These are phyloP conservation scores for Suillus tomentosus DNA, from an alignment of 768 basidiomycete genomes.

Conservation along the genomic window DNA sequence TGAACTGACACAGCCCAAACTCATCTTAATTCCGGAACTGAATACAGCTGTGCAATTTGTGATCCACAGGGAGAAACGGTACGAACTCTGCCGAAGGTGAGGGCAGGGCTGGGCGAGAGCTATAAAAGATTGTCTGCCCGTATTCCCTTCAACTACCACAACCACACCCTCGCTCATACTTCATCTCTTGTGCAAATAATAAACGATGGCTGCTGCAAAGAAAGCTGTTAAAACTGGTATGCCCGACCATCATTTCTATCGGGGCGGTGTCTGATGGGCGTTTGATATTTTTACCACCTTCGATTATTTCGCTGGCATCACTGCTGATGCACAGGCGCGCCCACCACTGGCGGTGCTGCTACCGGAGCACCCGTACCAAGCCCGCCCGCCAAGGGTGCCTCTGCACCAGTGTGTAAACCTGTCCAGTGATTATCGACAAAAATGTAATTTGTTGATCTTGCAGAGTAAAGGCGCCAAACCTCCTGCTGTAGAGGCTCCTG, in stretches of 20 bases:
- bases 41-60: background rate
- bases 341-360: slow-evolving; percentile 10
- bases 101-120: slow-evolving; percentile 28
- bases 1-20: slow-evolving; percentile 11
- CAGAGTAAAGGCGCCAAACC: slow-evolving; percentile 24
- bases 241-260: slow-evolving; percentile 16
- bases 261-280: background rate
- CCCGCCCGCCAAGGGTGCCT: background rate
- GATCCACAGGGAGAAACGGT: slow-evolving; percentile 13
- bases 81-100: slow-evolving; percentile 25
- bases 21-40: slow-evolving; percentile 4
- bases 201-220: slow-evolving; percentile 26
- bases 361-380: background rate
- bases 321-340: slow-evolving; percentile 14
- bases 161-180: slow-evolving; percentile 8
- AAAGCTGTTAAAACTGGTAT: slow-evolving; percentile 26
- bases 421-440: background rate
- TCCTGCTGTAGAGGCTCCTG: slow-evolving; percentile 28
- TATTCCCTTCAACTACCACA: background rate
- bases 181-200: slow-evolving; percentile 10
- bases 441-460: background rate
- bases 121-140: slow-evolving; percentile 24
- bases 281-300: background rate
- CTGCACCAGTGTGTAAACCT: slow-evolving; percentile 1
- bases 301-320: background rate